Evolutionary conservation across 1,284 basidiomycete genomes (phyloP), one percentile per base, ranked within the genome.

Genomic region (Pseudozyma sp.): DNA sequence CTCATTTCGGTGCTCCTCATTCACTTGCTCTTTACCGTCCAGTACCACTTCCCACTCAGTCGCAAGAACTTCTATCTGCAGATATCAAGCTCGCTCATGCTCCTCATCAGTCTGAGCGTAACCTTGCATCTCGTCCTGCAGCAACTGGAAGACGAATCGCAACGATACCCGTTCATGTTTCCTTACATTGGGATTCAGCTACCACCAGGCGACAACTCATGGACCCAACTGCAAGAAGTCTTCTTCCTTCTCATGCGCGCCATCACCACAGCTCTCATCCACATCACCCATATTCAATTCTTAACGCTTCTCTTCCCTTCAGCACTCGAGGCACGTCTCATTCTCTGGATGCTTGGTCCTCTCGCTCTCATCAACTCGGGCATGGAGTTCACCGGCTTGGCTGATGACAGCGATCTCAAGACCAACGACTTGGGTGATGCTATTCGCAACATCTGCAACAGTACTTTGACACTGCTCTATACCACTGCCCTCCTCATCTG

Each of bases 251-350:
- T 94, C 49, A 92, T 97, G 89, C 93, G 93, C 73, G 93, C 93
- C 1, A 89, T 93, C 11, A 92, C 92, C 10, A 92, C 92, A 10
- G 92, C 90, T 9, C 86, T 97, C 47, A 92, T 94, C 35, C 94
- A 96, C 66, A 92, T 94, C 66, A 97, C 96, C 0, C 95, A 99
- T 86, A 97, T 99, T 59, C 97, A 99, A 85, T 98, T 98, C 86
- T 88, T 99, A 60, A 97, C 96, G 3, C 89, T 99, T 6, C 89
- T 99, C 18, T 99, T 94, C 84, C 96, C 96, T 1, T 98, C 97
- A 5, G 87, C 89, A n/a, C 89, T 96, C 40, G 97, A 99, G 86
- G 91, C 90, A 5, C 88, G 92, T 21, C 89, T 99, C 52, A 96
- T 99, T 65, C 91, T 95, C 79, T 88, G 90, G 72, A 88, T 97